phyloP scores from a whole-genome alignment of 805 yeast genomes.

The Lachancea lanzarotensis region DNA sequence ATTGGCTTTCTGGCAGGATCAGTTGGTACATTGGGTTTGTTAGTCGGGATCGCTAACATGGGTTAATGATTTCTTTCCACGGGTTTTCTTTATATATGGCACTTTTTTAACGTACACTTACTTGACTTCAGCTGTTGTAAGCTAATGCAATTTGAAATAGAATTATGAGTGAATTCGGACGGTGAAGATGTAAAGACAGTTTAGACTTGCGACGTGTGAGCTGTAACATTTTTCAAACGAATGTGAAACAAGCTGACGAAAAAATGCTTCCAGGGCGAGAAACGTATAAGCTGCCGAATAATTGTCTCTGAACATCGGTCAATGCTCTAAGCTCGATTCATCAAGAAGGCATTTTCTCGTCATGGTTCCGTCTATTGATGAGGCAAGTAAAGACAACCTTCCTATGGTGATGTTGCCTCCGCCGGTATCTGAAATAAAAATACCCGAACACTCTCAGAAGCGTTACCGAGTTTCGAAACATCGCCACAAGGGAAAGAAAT shows the following conservation, averaged over 20 bases:
- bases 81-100: neutral
- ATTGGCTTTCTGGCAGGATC: conserved; percentile 20
- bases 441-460: neutral
- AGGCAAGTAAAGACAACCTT: neutral
- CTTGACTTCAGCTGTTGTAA: neutral
- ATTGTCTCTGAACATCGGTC: too few relatives aligned
- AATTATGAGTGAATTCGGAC: too few relatives aligned
- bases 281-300: too few relatives aligned
- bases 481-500: conserved; percentile 1
- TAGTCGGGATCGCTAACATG: conserved; percentile 20
- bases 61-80: conserved; percentile 6
- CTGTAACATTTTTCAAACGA: neutral
- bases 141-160: too few relatives aligned
- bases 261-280: neutral
- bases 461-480: neutral
- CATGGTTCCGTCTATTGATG: neutral
- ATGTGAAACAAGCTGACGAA: neutral
- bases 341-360: too few relatives aligned
- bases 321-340: too few relatives aligned
- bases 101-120: neutral
- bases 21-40: conserved; percentile 18
- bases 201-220: too few relatives aligned
- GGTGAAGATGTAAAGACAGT: too few relatives aligned
- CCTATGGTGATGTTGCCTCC: neutral
- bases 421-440: neutral